Evolutionary conservation across 208 protist genomes (phyloP), one percentile per base, ranked within the genome.

Genomic region (Leishmania guyanensis): DNA sequence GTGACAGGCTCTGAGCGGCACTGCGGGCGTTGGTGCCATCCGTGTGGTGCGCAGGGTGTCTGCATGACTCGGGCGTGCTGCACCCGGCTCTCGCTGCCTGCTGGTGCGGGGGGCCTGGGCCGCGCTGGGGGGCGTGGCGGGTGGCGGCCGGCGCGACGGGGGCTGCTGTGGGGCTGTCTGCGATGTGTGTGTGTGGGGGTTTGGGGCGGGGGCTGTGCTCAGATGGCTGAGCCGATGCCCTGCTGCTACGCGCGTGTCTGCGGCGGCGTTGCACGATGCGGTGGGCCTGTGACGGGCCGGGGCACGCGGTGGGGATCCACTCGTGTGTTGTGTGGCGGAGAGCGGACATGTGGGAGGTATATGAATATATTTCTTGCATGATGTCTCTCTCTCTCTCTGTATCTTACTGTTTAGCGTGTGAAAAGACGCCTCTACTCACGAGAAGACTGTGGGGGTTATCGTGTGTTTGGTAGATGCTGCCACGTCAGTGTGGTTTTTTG

Each of bases 301-400:
- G n/a, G n/a, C n/a, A n/a, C n/a, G n/a, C n/a, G n/a, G n/a, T n/a
- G n/a, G 43, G 43, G 43, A 46, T 10, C 5, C 43, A 46, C 43
- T 46, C 43, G 43, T 46, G 43, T 10, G 56, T 62, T 62, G 56
- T 9, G 17, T 29, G 56, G 56, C 22, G n/a, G 56, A 5, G 56
- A 62, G 56, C n/a, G 56, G 56, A 29, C 26, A n/a, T 9, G 56
- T 29, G n/a, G 56, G 56, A 62, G n/a, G 56, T 26, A 26, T 26
- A 26, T 6, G 26, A 20, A 62, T 14, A 9, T 12, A 20, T 66
- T 66, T 39, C 3, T 1, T 66, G 1, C 9, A 66, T 66, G 22
- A 12, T 22, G 10, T 74, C 12, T 74, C 58, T 78, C 39, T 77
- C 68, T 29, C 73, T 68, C 5, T 69, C 43, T 71, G 43, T 46